Base-by-base conservation (phyloP, 2,329 filamentous ascomycete species). In the Aschersonia sp. region DNA sequence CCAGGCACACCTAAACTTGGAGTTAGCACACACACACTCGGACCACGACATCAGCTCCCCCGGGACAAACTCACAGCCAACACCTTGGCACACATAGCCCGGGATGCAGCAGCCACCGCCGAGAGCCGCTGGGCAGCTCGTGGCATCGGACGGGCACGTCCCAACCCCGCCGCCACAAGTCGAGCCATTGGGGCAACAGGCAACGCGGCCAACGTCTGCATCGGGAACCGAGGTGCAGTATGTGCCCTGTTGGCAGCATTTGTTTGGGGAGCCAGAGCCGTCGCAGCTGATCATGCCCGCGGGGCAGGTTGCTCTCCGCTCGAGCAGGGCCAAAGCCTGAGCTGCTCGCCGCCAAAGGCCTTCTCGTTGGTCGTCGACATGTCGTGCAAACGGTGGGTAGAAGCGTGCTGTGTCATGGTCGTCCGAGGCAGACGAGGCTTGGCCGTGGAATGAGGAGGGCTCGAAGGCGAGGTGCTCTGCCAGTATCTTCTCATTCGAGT, bases 71-170 rank as follows among this genome's bases (percentile, higher is more conserved):
- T 73, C 66, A 81, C 85, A 90, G 30, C 84, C 85, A 48, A 81
- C 67, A 14, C 80, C 80, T 49, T 77, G 69, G 55, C 85, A 90
- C 1, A 75, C 69, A 56, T 78, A 88, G 5, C 83, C 83, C 0
- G 79, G 70, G 9, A 88, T 78, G 59, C 85, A 90, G 58, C 85
- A 90, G 2, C 84, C 85, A 11, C 84, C 84, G 4, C 84, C 84
- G 0, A 81, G 60, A 35, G 73, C 72, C 6, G 76, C 70, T 0
- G 79, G 70, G 58, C 85, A 90, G 45, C 76, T 75, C 9, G 76
- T 74, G 50, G 83, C 79, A 41, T 74, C 80, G 4, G 68, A 65
- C 2, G 70, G 69, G 53, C 85, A 89, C n/a, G 59, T 59, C 0
- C 72, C 74, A 5, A 89, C 77, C 1, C 66, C 65, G 8, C 82